Evolutionary conservation across 2,329 filamentous ascomycete genomes (phyloP).

Genomic region (Fusarium mangiferae): DNA sequence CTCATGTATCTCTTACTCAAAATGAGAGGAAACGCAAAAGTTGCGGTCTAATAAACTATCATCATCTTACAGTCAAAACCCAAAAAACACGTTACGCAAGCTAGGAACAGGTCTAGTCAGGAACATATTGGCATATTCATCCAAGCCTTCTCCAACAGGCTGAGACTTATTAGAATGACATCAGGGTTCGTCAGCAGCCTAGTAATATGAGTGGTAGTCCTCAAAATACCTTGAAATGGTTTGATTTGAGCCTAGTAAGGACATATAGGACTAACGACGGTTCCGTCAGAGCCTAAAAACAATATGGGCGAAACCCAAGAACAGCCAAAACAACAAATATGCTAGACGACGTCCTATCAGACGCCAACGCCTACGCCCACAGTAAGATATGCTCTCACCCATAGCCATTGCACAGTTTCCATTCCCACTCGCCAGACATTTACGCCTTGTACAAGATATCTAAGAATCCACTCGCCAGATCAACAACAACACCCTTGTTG

Average conservation of each 20-base stretch:
- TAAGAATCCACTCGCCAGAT: conserved; percentile 89
- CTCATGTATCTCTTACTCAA: not conserved
- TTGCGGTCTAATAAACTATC: not conserved
- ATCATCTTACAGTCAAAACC: conserved; percentile 1
- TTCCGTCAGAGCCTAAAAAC: not conserved
- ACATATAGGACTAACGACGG: not conserved
- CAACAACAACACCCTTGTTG: conserved; percentile 94
- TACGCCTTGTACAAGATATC: conserved; percentile 92
- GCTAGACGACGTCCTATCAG: conserved; percentile 5
- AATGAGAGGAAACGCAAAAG: not conserved
- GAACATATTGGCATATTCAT: conserved; percentile 12
- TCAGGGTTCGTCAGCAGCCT: not conserved
- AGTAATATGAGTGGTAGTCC: not conserved
- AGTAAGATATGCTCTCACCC: conserved; percentile 4
- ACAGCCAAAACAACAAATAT: conserved; percentile 1
- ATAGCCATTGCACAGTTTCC: not conserved
- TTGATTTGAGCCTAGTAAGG: not conserved
- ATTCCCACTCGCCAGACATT: conserved; percentile 24
- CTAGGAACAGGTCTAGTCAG: conserved; percentile 31
- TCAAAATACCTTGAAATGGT: not conserved
- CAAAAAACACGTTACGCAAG: conserved; percentile 19
- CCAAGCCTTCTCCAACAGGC: not conserved
- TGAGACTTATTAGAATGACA: not conserved
- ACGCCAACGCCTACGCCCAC: conserved; percentile 24
- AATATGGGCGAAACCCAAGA: not conserved